These are phyloP conservation scores for Nigrospora oryzae DNA, from an alignment of 2,329 filamentous ascomycete species.

Conservation along the genomic window DNA sequence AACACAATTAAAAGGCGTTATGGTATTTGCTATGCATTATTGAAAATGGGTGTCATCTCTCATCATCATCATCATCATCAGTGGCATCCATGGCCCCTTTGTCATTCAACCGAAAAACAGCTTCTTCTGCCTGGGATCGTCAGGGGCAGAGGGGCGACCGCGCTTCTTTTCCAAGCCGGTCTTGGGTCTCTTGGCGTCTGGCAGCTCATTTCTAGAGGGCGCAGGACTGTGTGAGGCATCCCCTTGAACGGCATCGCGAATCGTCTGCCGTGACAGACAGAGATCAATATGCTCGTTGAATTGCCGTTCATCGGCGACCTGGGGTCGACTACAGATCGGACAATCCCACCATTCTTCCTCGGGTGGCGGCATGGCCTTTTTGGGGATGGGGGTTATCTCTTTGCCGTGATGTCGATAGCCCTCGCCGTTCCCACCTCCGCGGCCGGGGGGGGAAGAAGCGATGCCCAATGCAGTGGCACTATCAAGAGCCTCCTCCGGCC, in stretches of 20 bases:
- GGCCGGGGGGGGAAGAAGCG: background rate
- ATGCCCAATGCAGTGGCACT: slow-evolving; percentile 4
- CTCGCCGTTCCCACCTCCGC: slow-evolving; percentile 25
- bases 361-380: slow-evolving; percentile 15
- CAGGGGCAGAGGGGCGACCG: slow-evolving; percentile 7
- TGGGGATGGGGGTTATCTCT: slow-evolving; percentile 40
- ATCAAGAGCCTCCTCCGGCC: slow-evolving; percentile 55
- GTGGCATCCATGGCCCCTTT: background rate
- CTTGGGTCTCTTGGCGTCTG: slow-evolving; percentile 28
- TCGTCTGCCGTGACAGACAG: slow-evolving; percentile 79
- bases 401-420: slow-evolving; percentile 35
- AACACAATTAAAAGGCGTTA: background rate
- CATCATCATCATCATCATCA: slow-evolving; percentile 1
- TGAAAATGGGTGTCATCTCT: background rate
- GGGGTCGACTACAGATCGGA: slow-evolving; percentile 75
- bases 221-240: slow-evolving; percentile 19
- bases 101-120: slow-evolving; percentile 38
- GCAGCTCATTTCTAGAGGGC: slow-evolving; percentile 17
- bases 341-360: slow-evolving; percentile 64
- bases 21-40: background rate
- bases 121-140: slow-evolving; percentile 24
- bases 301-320: slow-evolving; percentile 61
- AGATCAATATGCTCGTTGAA: slow-evolving; percentile 93
- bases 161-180: slow-evolving; percentile 13
- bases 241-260: slow-evolving; percentile 70